These are phyloP conservation scores for Papiliotrema flavescens DNA, from an alignment of 1,284 basidiomycete genomes.

Conservation along the genomic window DNA sequence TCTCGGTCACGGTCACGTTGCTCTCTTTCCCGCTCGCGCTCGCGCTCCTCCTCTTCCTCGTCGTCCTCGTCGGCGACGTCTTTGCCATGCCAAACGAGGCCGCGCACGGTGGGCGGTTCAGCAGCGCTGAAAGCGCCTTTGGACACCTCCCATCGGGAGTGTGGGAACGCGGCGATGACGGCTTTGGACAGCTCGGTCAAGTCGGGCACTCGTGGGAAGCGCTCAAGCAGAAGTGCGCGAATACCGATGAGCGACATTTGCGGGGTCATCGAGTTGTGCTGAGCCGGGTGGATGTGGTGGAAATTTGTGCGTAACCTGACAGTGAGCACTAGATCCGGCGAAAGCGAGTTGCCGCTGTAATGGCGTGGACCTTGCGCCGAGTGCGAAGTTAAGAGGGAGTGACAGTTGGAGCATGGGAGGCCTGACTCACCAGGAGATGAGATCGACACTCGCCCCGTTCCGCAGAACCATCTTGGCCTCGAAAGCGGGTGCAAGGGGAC, in stretches of 20 bases:
- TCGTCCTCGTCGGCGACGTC: constrained; percentile 33
- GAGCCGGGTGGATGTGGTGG: constrained; percentile 36
- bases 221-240: constrained; percentile 37
- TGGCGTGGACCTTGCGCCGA: no score
- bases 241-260: constrained; percentile 41
- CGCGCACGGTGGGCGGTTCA: constrained; percentile 41
- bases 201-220: constrained; percentile 41
- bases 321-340: constrained; percentile 11
- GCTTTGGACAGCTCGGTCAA: constrained; percentile 35
- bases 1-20: neutral
- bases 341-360: no score
- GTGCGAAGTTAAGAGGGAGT: no score
- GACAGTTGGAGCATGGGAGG: no score
- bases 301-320: constrained; percentile 46
- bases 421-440: constrained; percentile 41
- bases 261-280: constrained; percentile 30
- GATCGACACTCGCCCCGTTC: constrained; percentile 41
- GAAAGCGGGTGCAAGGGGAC: constrained; percentile 37
- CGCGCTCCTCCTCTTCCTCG: constrained; percentile 10
- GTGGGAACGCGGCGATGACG: constrained; percentile 40
- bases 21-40: neutral
- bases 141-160: constrained; percentile 36
- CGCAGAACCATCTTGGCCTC: constrained; percentile 43
- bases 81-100: constrained; percentile 42
- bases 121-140: constrained; percentile 10